Base-by-base conservation (phyloP, 2,329 filamentous ascomycete genomes). In the Penicillium italicum region DNA sequence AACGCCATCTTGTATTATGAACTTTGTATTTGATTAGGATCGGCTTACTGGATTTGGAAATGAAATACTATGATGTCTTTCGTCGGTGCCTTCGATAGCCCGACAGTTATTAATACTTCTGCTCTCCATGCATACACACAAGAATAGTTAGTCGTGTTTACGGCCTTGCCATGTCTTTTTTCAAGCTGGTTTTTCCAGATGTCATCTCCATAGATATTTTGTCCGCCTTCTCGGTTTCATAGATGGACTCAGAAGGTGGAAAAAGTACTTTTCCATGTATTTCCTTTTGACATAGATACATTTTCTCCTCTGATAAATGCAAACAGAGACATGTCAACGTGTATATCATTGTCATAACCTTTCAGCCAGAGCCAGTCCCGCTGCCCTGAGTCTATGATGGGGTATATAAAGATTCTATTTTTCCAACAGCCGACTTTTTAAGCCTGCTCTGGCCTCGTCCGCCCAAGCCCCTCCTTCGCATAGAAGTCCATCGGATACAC, bases 401-500 rank as follows among this genome's bases (percentile, higher is more conserved):
- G 58, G 58, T 60, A 60, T 60, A 59, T 49, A 33, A 24, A 20
- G 45, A 38, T 37, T 40, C 48, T 34, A 34, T 50, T 22, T 50
- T 44, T 20, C 11, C 11, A 31, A 48, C n/a, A 31, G 16, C 5
- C 48, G 4, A 33, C 28, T 30, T 33, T 33, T n/a, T 45, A 45
- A 41, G 56, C 59, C 50, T 67, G 66, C 40, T 63, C 61, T 7
- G 74, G 73, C 69, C 81, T 91, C 31, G 89, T 92, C 71, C 94
- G 85, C 1, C 93, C 94, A 52, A 99, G 70, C 0, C 94, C 94
- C 43, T 97, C 90, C 71, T 88, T 93, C 0, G 87, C 92, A 75
- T 99, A 99, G 70, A 96, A 99, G 73, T 99, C 92, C 94, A 99
- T 99, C 0, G 92, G 93, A 76, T 99, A 99, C 14, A 91, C 81